Conservation (phyloP, 768 basidiomycete species). For the Naganishia randhawae region DNA sequence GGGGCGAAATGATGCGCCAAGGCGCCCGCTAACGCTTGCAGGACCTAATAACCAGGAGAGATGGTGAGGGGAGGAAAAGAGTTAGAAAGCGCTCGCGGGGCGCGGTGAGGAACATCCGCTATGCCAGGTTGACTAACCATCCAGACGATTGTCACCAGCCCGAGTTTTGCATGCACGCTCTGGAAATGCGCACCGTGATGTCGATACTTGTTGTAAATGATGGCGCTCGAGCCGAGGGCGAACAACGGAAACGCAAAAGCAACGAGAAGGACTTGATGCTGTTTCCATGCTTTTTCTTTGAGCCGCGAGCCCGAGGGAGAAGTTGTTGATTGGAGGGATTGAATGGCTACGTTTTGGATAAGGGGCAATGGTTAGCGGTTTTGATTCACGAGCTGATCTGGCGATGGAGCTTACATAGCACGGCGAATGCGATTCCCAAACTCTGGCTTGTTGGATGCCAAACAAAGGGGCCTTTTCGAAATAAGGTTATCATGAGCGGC, state of each 20-base stretch:
- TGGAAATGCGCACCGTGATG: slow-evolving; percentile 60
- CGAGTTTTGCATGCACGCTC: slow-evolving; percentile 75
- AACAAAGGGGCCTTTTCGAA: slow-evolving; percentile 59
- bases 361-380: background rate
- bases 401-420: slow-evolving; percentile 57
- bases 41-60: background rate
- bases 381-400: background rate
- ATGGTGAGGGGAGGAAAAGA: no score
- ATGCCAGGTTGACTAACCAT: slow-evolving; percentile 48
- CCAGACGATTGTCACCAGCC: slow-evolving; percentile 63
- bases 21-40: slow-evolving; percentile 22
- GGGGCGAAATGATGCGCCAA: slow-evolving; percentile 15
- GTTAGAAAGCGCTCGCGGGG: background rate
- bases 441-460: slow-evolving; percentile 66
- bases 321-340: slow-evolving; percentile 66
- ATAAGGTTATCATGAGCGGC: background rate
- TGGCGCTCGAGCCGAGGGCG: slow-evolving; percentile 60
- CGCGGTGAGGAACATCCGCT: background rate
- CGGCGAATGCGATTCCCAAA: slow-evolving; percentile 59
- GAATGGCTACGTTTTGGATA: slow-evolving; percentile 57
- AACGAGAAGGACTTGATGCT: slow-evolving; percentile 67
- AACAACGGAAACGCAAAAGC: slow-evolving; percentile 60
- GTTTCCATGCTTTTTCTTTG: slow-evolving; percentile 65
- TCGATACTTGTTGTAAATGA: slow-evolving; percentile 62
- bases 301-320: slow-evolving; percentile 51